phyloP scores from a whole-genome alignment of 2,329 filamentous ascomycete species.

The Periconia macrospinosa region DNA sequence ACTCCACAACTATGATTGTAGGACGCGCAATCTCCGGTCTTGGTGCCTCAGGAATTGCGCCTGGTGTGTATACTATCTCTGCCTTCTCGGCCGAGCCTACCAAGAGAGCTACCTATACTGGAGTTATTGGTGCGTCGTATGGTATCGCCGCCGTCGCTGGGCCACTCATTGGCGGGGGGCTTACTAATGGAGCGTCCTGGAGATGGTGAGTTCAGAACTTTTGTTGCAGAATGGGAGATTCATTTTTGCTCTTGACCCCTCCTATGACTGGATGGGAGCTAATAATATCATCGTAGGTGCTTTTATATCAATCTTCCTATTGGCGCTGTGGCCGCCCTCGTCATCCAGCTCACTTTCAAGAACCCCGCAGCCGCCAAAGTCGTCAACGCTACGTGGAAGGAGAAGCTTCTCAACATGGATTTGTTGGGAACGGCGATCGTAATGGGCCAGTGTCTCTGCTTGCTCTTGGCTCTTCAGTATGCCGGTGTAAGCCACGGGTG shows the following conservation, averaged over 20 bases:
- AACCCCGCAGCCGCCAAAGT: neutral
- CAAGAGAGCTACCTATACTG: conserved; percentile 33
- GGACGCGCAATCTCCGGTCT: conserved; percentile 43
- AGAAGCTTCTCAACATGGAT: neutral
- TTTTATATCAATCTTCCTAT: conserved; percentile 49
- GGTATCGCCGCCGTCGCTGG: conserved; percentile 24
- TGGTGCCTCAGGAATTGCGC: conserved; percentile 35
- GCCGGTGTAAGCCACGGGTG: conserved; percentile 17
- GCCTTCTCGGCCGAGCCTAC: conserved; percentile 40
- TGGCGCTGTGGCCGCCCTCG: conserved; percentile 19
- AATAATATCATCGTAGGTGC: conserved; percentile 46
- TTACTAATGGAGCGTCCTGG: conserved; percentile 42
- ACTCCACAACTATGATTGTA: conserved; percentile 40
- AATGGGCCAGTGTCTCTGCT: neutral
- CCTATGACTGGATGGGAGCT: conserved; percentile 50
- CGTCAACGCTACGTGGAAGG: neutral
- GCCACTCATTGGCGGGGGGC: conserved; percentile 46
- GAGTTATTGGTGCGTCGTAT: conserved; percentile 41
- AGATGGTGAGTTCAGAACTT: conserved; percentile 37
- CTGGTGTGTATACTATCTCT: conserved; percentile 41
- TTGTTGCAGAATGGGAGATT: too few relatives aligned
- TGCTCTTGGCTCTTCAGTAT: neutral
- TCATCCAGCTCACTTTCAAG: neutral
- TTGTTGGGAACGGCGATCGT: neutral
- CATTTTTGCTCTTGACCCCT: conserved; percentile 43